Evolutionary conservation across 2,329 filamentous ascomycete species (phyloP).

Genomic region (Monilinia laxa): DNA sequence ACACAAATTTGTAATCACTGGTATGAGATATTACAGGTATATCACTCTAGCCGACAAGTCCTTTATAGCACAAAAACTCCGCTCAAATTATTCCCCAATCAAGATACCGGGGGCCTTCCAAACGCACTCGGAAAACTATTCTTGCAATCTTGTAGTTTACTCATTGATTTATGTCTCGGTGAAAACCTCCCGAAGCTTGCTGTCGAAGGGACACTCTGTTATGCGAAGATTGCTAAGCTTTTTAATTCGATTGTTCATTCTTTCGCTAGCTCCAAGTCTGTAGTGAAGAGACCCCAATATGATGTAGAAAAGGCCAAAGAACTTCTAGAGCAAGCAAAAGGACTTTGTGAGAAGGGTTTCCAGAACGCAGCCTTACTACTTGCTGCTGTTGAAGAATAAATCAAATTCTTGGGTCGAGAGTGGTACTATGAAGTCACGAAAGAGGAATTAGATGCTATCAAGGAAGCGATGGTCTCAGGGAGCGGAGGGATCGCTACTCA

Average conservation of each 20-base stretch:
- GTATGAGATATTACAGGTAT: conserved; percentile 22
- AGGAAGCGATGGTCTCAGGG: conserved; percentile 49
- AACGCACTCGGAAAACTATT: conserved; percentile 28
- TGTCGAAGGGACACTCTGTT: conserved; percentile 42
- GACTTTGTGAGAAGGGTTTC: conserved; percentile 42
- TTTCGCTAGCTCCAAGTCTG: background rate
- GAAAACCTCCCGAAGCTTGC: conserved; percentile 43
- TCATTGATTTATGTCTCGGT: conserved; percentile 38
- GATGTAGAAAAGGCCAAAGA: conserved; percentile 22
- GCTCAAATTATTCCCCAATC: conserved; percentile 9
- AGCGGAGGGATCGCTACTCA: conserved; percentile 43
- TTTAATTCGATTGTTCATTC: conserved; percentile 30
- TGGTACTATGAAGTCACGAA: conserved; percentile 46
- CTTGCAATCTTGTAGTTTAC: conserved; percentile 36
- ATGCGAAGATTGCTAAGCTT: conserved; percentile 38
- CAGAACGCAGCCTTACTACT: conserved; percentile 35
- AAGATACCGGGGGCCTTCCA: conserved; percentile 27
- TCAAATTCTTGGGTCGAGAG: conserved; percentile 39
- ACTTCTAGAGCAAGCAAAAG: conserved; percentile 38
- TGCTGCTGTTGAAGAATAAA: conserved; percentile 36
- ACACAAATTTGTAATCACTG: background rate
- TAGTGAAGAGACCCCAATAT: background rate
- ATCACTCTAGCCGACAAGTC: conserved; percentile 37
- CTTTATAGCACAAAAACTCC: conserved; percentile 29
- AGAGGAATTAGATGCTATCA: conserved; percentile 47